A percentile compares a stretch with the other conserved stretches of the same genome.
phyloP scores from a whole-genome alignment of 192 early-diverging fungal species.

The Geranomyces michiganensis region DNA sequence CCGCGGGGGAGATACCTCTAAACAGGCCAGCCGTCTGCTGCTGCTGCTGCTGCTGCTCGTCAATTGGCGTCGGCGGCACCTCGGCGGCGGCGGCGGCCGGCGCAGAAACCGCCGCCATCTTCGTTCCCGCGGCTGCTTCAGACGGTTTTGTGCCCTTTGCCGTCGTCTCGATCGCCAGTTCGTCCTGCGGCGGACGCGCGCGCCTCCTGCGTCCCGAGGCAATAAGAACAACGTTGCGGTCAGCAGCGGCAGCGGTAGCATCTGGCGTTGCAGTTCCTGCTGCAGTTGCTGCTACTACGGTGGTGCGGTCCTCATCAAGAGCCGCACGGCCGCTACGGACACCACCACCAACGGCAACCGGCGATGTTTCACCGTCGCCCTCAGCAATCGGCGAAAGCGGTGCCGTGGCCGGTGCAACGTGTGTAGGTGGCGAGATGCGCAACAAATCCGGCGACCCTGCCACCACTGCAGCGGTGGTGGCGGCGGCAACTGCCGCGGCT shows the following conservation, averaged over 20 bases:
- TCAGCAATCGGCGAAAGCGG: conserved; percentile 3
- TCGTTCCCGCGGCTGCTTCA: too few relatives aligned
- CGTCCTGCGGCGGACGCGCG: conserved; percentile 6
- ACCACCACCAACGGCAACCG: background rate
- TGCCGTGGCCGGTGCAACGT: background rate
- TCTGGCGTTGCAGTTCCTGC: background rate
- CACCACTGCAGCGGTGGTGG: too few relatives aligned
- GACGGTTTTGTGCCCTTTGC: background rate
- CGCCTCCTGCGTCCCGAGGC: conserved; percentile 9
- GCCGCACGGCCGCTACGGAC: background rate
- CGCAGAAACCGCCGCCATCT: too few relatives aligned
- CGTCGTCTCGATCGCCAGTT: background rate
- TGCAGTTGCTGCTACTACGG: background rate
- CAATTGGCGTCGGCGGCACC: too few relatives aligned
- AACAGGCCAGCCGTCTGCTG: too few relatives aligned
- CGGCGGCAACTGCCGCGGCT: background rate
- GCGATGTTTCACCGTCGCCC: background rate
- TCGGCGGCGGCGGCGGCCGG: too few relatives aligned
- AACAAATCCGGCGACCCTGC: background rate
- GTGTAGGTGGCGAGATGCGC: background rate
- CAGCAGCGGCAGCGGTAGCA: background rate
- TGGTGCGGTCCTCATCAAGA: background rate
- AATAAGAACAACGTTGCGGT: conserved; percentile 15
- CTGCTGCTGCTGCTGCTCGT: too few relatives aligned
- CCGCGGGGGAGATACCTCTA: too few relatives aligned